Evolutionary conservation across 352 stramenopile species (phyloP), one percentile per base, ranked within the genome.

Genomic region (Phytophthora idaei): DNA sequence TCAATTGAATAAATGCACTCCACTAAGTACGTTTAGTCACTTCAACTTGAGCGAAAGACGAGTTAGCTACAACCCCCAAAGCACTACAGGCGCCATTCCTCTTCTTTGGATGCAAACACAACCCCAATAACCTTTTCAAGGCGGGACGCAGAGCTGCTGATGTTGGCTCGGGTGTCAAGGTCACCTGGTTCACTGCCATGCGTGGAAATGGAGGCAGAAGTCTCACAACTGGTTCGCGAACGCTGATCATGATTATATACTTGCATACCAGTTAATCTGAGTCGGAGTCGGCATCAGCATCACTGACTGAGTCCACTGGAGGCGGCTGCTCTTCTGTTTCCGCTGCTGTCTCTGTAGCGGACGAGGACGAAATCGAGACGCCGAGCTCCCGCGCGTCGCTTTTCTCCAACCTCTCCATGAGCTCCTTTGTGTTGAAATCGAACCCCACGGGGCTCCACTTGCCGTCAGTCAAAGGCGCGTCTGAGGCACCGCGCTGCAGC

Each of bases 391-490:
- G 73, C n/a, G 78, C 80, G 37, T 81, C 79, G 56, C 72, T 81
- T 21, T 77, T 79, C 37, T 90, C 69, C 21, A 94, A 65, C 7
- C 83, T 70, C 49, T 78, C 61, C 41, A 92, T 62, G 4, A 92
- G 52, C 21, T 89, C 71, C 9, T 67, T 67, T 5, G 81, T 74
- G 48, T 68, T 82, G 27, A 94, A 81, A 12, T 88, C 76, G 9
- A 93, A 78, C 11, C 70, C 69, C 47, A 94, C 44, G 37, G 84
- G 83, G 31, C 78, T 83, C 86, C 84, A 94, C 55, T 87, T 89
- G 41, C 67, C 41, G 10, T 71, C 61, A 6, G 48, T 55, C 9
- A 59, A 58, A 29, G 60, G 12, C 0, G 68, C 28, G 14, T 81
- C 77, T 29, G 70, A 57, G 15, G 68, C 56, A 17, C 74, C 52